Evolutionary conservation across 805 yeast species (phyloP), one percentile per base, ranked within the genome.

Genomic region (Pichia ethanolica): DNA sequence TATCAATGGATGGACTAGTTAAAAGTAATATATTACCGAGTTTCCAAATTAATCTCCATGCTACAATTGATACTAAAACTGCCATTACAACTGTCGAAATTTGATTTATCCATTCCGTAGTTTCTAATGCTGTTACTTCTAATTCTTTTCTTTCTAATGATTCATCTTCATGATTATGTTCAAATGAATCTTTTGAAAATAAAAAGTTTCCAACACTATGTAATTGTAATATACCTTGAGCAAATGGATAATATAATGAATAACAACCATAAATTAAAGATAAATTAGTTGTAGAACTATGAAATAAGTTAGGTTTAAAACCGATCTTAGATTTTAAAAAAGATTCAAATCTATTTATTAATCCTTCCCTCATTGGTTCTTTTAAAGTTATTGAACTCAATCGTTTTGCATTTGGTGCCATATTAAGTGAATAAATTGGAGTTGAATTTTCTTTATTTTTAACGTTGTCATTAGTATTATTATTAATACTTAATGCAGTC

Each of bases 21-120:
- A 82, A 59, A 34, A 82, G 59, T 25, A 82, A 65, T 9, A 80
- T 72, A 3, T 74, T 75, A 0, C 83, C 81, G 13, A 82, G 63
- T 13, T 71, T 65, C 47, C 69, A 71, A 8, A 79, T 80, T 47
- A 81, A 67, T 42, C 63, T 55, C 53, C 64, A 59, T 7, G 63
- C 67, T n/a, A 59, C 42, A 9, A 49, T 41, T 3, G 62, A 46
- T 8, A 64, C 60, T 28, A 62, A 12, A 3, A 53, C 9, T 2
- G 69, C 61, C 20, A 65, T 47, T 0, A 53, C n/a, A 3, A 61
- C 45, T 1, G 67, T 62, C 1, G 69, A 65, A 1, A 35, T 35
- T 27, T 61, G 58, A 39, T 59, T 61, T 1, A 60, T 48, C 30
- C 49, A 34, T 12, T 57, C 59, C 37, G 60, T 51, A 20, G 54